Evolutionary conservation across 805 yeast species (phyloP), one percentile per base, ranked within the genome.

Genomic region (Myxozyma geophila): DNA sequence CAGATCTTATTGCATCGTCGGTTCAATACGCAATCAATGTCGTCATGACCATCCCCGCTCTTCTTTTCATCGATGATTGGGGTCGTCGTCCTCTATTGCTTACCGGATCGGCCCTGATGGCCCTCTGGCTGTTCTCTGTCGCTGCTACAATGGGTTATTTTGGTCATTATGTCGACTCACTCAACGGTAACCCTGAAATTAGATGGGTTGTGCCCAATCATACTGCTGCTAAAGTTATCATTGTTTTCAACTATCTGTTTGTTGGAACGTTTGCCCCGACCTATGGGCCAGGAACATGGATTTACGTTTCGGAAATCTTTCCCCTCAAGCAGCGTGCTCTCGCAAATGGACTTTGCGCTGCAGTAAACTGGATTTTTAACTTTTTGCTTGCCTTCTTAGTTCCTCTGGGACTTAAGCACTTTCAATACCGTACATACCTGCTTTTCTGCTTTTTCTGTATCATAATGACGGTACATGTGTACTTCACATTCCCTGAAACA

Each of bases 401-500:
- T 17, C 73, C 73, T 12, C 60, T 67, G 7, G 79, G 85, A 1
- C 82, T 85, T 75, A 75, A 77, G 66, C 82, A 81, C 73, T 83
- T 85, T 62, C 78, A 81, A 51, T 85, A 87, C 87, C 83, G 80
- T 72, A 82, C 87, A 12, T 85, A 84, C 72, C 75, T 81, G 63
- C 80, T 85, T 62, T 85, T 83, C 72, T 88, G 83, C 60, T 77
- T 78, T 35, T 83, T 82, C 73, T 83, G 86, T 72, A 76, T 76
- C 28, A 78, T 75, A 65, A 79, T 83, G 81, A 79, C 80, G 48
- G 62, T 83, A 57, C 85, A 73, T 33, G 71, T 74, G 35, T 71
- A 78, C 62, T 72, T 85, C 63, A 83, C 85, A 76, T 85, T 86
- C 82, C 89, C 88, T 43, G 92, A 87, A 76, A 87, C 91, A 41